Evolutionary conservation across 352 stramenopile genomes (phyloP).

Genomic region (Phytophthora multivora): DNA sequence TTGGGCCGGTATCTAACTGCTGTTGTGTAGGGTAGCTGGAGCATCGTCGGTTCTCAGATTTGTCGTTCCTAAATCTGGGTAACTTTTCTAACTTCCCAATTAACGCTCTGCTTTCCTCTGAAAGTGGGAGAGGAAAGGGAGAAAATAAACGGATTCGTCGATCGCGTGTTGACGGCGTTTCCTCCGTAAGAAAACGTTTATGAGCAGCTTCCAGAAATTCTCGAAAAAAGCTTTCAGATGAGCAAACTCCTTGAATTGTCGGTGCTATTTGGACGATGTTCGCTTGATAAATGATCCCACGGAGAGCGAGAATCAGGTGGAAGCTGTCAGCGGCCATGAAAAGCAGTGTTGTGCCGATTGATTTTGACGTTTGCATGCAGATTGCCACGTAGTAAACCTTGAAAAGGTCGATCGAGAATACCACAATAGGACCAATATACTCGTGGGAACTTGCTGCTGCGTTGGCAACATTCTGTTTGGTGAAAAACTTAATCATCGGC

Average conservation of each 20-base stretch:
- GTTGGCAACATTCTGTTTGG: constrained; percentile 21
- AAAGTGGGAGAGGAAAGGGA: constrained; percentile 9
- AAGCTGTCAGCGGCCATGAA: constrained; percentile 5
- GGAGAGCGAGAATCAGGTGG: constrained; percentile 6
- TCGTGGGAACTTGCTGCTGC: constrained; percentile 16
- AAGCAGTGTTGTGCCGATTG: constrained; percentile 1
- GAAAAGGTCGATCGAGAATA: constrained; percentile 36
- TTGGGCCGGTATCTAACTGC: too few species aligned
- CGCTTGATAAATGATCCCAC: not conserved
- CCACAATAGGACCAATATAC: constrained; percentile 15
- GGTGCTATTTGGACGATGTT: not conserved
- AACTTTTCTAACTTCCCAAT: not conserved
- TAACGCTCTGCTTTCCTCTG: not conserved
- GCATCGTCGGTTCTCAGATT: not conserved
- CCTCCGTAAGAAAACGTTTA: not conserved
- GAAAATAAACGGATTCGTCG: constrained; percentile 8
- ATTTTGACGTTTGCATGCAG: constrained; percentile 29
- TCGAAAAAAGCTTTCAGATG: not conserved
- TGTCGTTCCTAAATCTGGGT: not conserved
- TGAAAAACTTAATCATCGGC: constrained; percentile 21
- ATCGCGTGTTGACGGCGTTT: not conserved
- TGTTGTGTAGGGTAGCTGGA: not conserved
- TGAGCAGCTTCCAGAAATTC: not conserved
- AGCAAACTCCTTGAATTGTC: not conserved
- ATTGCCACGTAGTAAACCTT: constrained; percentile 31